Evolutionary conservation across 2,329 filamentous ascomycete genomes (phyloP).

Genomic region (Pseudopyrenochaeta lycopersici): DNA sequence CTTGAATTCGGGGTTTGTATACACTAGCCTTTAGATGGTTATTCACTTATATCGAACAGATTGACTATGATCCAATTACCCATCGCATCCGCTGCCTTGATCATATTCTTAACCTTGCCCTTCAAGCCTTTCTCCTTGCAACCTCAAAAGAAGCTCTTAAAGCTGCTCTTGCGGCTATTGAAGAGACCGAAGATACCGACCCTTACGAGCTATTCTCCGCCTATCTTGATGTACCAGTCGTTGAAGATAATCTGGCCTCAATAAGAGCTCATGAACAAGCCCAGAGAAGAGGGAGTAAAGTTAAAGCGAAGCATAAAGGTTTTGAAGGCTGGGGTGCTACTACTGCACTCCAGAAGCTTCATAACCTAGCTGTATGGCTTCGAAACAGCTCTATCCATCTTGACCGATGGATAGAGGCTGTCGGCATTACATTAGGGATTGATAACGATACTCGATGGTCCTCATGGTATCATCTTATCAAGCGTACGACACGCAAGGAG

Average conservation of each 20-base stretch:
- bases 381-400: background rate
- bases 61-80: slow-evolving; percentile 1
- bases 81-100: background rate
- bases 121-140: no score
- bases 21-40: background rate
- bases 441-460: slow-evolving; percentile 8
- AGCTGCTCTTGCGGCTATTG: no score
- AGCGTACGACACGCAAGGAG: background rate
- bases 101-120: background rate
- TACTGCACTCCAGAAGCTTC: slow-evolving; percentile 3
- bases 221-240: no score
- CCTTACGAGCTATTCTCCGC: no score
- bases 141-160: no score
- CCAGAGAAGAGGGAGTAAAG: background rate
- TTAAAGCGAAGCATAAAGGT: slow-evolving; percentile 1
- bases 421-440: background rate
- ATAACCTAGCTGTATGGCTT: slow-evolving; percentile 4
- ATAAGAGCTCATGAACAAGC: background rate
- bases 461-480: slow-evolving; percentile 8
- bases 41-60: slow-evolving; percentile 1
- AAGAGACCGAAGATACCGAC: no score
- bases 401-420: no score
- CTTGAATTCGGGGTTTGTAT: no score
- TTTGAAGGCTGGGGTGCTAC: background rate
- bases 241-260: no score